Base-by-base conservation (phyloP, 2,329 filamentous ascomycete species). In the Cryoendolithus antarcticus region DNA sequence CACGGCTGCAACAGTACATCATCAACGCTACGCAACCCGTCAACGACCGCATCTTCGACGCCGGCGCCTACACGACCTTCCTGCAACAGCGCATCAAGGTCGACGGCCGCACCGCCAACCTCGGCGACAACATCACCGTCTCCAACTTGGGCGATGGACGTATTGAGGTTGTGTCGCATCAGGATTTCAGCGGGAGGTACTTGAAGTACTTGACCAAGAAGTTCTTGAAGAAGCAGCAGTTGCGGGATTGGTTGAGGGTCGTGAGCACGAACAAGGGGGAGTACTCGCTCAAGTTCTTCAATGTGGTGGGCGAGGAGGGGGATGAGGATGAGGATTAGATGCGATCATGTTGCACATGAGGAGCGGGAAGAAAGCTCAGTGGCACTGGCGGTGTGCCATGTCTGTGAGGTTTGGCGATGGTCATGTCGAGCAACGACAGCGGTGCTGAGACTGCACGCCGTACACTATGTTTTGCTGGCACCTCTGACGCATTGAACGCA, bases 161-260 rank as follows among this genome's bases (percentile, higher is more conserved):
- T 81, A 82, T 98, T 64, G 88, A 96, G 79, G 80, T 98, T 65
- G 80, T 93, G 64, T 80, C 89, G 56, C 88, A 96, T 78, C 93
- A 88, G 66, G 86, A 93, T 63, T 93, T 98, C 71, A 95, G 88
- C 52, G 91, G 91, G 62, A 83, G 91, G 65, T 98, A 98, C 78
- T 77, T 98, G 69, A 98, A 98, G 84, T 98, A 98, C 80, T 75
- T 98, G 86, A 98, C 91, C 69, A 98, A 98, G 86, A 98, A 98
- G 80, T 98, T 94, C 82, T 82, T 98, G 71, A 98, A 98, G 86
- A 98, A 98, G 85, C 86, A 95, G 77, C 89, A 96, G 80, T 85
- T 98, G 66, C 86, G 91, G 74, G 91, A 98, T 77, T 98, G 91
- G 91, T 84, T 98, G 64, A 88, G 91, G 62, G 89, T 98, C 59